Base-by-base conservation (phyloP, 331 rosid genomes). In the Acacia pycnantha region DNA sequence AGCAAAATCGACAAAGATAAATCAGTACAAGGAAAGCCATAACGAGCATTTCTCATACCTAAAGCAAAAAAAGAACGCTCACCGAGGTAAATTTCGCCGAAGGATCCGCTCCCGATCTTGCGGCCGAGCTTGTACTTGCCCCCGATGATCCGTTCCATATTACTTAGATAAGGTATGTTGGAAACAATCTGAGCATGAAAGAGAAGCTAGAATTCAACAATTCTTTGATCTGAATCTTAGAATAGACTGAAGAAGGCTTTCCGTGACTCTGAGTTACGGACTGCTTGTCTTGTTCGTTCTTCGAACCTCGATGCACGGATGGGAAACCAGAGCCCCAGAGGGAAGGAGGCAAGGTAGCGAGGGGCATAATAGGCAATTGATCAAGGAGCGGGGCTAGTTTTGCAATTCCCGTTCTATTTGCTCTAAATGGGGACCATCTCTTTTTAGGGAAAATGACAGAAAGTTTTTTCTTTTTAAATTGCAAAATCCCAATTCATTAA, bases 61-160 rank as follows among this genome's bases (percentile, higher is more conserved):
- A 53, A 18, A 50, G 46, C 1, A 62, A 15, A 68, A n/a, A 31
- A 4, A 77, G 31, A 33, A 65, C 0, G 31, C 83, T 67, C 15
- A 95, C 99, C 99, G 50, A 95, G 92, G 72, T 84, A 93, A 67
- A 95, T 95, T 92, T 95, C 98, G 3, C 99, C 99, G 80, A 95
- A 95, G 65, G 99, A 95, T 80, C 99, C 99, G 82, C 98, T 90
- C 54, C 98, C 99, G 91, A 95, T 95, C 91, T 95, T 95, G 84
- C 98, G 94, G 89, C 97, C 97, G 51, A 95, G 96, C 87, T 90
- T 95, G 91, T 84, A 95, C 86, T 88, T 90, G 83, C 89, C 88
- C 84, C 99, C 99, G 51, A 95, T 85, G 84, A 93, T 78, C 56
- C 98, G 91, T 74, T 95, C 99, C 99, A 95, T 95, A 74, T 22